Conservation (phyloP, 179 eudicot genomes). For the Nepenthes alata region DNA sequence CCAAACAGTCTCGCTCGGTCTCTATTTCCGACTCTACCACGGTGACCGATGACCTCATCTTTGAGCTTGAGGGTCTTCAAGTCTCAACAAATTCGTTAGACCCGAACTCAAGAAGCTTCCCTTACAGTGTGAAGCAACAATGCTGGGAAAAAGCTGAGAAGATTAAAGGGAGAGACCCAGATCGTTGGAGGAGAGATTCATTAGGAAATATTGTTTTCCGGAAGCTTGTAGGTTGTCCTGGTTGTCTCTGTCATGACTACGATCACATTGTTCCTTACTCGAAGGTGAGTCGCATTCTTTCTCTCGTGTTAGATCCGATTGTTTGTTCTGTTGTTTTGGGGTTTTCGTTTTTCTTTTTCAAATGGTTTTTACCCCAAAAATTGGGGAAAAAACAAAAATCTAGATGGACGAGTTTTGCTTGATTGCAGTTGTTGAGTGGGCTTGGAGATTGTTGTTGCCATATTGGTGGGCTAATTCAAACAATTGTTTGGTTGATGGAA, state of each 20-base stretch:
- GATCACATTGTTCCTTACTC: conserved; percentile 92
- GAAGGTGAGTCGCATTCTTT: conserved; percentile 33
- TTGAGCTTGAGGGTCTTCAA: conserved; percentile 34
- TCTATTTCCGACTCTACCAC: conserved; percentile 17
- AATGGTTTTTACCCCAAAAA: no score
- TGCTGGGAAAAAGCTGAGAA: conserved; percentile 94
- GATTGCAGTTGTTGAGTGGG: no score
- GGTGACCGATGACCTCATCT: conserved; percentile 23
- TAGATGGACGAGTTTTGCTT: no score
- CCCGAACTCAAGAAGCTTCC: conserved; percentile 74
- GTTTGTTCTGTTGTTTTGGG: background rate
- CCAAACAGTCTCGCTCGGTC: conserved; percentile 16
- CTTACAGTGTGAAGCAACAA: conserved; percentile 72
- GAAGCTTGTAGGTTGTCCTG: conserved; percentile 94
- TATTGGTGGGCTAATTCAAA: no score
- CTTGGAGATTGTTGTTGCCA: no score
- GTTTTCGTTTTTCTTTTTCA: no score
- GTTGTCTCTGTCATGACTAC: conserved; percentile 95
- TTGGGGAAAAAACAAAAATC: no score
- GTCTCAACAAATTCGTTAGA: conserved; percentile 14
- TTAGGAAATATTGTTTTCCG: conserved; percentile 66
- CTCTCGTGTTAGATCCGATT: background rate
- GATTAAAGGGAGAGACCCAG: conserved; percentile 85
- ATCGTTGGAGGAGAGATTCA: conserved; percentile 70
- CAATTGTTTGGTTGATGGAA: no score